These are phyloP conservation scores for Pseudonitzschia delicatissima DNA, from an alignment of 108 stramenopile species.

Conservation along the genomic window DNA sequence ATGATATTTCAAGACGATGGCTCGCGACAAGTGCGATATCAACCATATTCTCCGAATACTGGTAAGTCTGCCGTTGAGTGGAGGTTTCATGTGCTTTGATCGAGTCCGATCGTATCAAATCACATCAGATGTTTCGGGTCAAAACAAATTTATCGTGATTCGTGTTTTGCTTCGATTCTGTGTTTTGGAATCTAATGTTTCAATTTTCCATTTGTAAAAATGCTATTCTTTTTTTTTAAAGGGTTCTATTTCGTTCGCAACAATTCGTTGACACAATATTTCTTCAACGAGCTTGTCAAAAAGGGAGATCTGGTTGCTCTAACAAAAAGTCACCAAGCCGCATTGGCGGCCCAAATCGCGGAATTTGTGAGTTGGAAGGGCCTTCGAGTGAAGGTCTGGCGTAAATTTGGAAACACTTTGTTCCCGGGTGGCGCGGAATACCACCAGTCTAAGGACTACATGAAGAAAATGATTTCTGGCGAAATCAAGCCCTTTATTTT, in stretches of 20 bases:
- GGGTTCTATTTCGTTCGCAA: conserved; percentile 86
- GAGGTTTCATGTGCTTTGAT: neutral
- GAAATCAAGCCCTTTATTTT: conserved; percentile 34
- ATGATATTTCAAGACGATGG: conserved; percentile 87
- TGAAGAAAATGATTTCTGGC: conserved; percentile 27
- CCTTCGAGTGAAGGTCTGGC: conserved; percentile 61
- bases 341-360: conserved; percentile 48
- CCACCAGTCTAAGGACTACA: conserved; percentile 30
- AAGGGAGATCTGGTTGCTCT: conserved; percentile 57
- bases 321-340: conserved; percentile 66
- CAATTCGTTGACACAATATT: conserved; percentile 47
- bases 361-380: conserved; percentile 62
- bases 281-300: conserved; percentile 52
- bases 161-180: neutral
- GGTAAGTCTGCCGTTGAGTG: too few relatives aligned
- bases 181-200: conserved; percentile 36
- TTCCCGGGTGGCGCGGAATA: conserved; percentile 56
- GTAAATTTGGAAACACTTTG: conserved; percentile 28
- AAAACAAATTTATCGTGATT: conserved; percentile 13
- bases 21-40: conserved; percentile 54
- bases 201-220: conserved; percentile 22
- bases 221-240: conserved; percentile 57
- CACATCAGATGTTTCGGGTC: neutral
- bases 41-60: conserved; percentile 76
- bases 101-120: neutral